These are phyloP conservation scores for Yamadazyma dendronema DNA, from an alignment of 1,139 yeast genomes.

Conservation along the genomic window DNA sequence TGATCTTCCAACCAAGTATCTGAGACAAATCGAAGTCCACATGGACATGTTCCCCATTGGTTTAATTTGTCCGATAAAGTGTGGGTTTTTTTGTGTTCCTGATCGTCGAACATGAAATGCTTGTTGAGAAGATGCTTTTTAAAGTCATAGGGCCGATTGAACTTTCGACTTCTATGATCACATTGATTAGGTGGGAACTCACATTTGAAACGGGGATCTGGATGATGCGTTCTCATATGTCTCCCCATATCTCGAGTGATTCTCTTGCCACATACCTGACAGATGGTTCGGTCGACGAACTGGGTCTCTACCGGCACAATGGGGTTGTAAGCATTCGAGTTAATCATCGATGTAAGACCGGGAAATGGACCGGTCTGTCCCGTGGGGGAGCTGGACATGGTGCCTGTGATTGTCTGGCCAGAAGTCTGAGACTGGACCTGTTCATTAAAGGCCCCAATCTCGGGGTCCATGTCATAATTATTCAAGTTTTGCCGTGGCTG, in stretches of 20 bases:
- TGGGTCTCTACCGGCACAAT: slow-evolving; percentile 38
- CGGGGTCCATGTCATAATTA: no score
- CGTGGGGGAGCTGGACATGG: no score
- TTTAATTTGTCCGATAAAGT: slow-evolving; percentile 54
- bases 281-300: slow-evolving; percentile 32
- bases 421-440: no score
- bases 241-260: slow-evolving; percentile 64
- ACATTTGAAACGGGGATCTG: slow-evolving; percentile 56
- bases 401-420: no score
- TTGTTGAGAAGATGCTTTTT: slow-evolving; percentile 65
- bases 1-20: slow-evolving; percentile 59
- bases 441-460: no score
- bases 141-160: slow-evolving; percentile 69
- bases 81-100: slow-evolving; percentile 45
- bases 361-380: slow-evolving; percentile 9
- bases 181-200: slow-evolving; percentile 56
- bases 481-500: no score
- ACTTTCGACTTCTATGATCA: slow-evolving; percentile 59
- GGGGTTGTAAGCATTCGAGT: slow-evolving; percentile 32
- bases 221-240: slow-evolving; percentile 64
- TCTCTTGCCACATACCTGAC: slow-evolving; percentile 56
- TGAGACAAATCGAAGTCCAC: slow-evolving; percentile 53
- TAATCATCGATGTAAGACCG: slow-evolving; percentile 42
- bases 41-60: slow-evolving; percentile 54
- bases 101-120: slow-evolving; percentile 57